Evolutionary conservation across 1,284 basidiomycete species (phyloP).

Genomic region (Naganishia cerealis): DNA sequence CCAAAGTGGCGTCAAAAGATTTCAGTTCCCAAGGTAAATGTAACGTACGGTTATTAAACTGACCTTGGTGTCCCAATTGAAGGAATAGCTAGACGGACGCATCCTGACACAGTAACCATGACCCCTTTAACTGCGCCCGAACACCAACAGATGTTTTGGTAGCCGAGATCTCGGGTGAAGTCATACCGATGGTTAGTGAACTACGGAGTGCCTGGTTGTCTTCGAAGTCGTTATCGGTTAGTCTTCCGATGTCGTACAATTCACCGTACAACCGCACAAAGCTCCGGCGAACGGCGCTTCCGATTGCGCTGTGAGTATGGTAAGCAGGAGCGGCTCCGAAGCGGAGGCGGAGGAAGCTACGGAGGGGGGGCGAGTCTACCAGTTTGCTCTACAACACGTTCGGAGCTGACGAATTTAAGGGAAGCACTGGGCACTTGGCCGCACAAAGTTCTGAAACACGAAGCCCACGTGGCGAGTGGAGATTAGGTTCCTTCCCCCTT

Average conservation of each 20-base stretch:
- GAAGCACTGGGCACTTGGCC: too few relatives aligned
- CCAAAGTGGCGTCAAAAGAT: not conserved
- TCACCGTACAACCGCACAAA: too few relatives aligned
- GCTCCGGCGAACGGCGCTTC: not conserved
- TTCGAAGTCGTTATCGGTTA: too few relatives aligned
- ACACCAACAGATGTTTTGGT: not conserved
- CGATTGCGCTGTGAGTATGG: not conserved
- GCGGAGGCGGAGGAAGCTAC: not conserved
- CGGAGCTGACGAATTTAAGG: too few relatives aligned
- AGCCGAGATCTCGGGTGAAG: not conserved
- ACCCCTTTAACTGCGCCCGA: not conserved
- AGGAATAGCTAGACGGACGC: not conserved
- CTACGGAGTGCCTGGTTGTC: too few relatives aligned
- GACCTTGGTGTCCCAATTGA: not conserved
- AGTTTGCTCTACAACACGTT: too few relatives aligned
- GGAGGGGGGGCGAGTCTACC: too few relatives aligned
- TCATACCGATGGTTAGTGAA: too few relatives aligned
- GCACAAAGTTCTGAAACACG: too few relatives aligned
- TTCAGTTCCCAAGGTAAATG: not conserved
- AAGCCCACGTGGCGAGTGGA: too few relatives aligned
- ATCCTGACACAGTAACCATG: not conserved
- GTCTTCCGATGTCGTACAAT: too few relatives aligned
- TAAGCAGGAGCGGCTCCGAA: slow-evolving; percentile 5
- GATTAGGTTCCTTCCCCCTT: too few relatives aligned
- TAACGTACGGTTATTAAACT: slow-evolving; percentile 3